A percentile compares a stretch with the other conserved stretches of the same genome.
Conservation (phyloP, 768 basidiomycete genomes). For the Pleurotus djamor region DNA sequence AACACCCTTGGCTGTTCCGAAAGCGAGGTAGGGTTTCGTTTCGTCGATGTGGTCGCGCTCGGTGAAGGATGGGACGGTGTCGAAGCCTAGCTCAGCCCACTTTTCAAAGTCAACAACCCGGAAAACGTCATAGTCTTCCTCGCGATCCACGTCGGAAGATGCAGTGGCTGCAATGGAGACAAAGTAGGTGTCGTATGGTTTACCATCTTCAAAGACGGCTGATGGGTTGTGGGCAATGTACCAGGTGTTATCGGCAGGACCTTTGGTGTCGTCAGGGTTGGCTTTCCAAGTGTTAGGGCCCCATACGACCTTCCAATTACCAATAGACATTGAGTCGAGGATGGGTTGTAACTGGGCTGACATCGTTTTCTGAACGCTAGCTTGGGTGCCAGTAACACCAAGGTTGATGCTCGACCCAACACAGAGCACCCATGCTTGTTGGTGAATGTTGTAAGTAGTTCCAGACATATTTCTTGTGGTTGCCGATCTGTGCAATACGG, state of each 20-base stretch:
- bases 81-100: not conserved
- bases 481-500: too few species aligned
- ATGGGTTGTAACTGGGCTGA: not conserved
- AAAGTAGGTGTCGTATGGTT: not conserved
- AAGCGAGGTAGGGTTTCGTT: not conserved
- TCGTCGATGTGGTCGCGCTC: not conserved
- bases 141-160: not conserved
- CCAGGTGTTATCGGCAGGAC: conserved; percentile 1
- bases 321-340: not conserved
- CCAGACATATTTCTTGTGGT: too few species aligned
- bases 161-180: conserved; percentile 4
- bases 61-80: not conserved
- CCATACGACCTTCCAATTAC: not conserved
- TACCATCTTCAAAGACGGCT: not conserved
- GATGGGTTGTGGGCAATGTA: not conserved
- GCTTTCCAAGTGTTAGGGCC: not conserved
- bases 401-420: not conserved
- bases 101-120: not conserved
- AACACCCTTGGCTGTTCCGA: conserved; percentile 1
- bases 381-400: not conserved
- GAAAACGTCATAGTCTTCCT: not conserved
- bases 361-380: not conserved
- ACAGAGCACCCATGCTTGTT: not conserved
- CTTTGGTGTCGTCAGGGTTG: not conserved
- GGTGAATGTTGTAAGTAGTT: not conserved